These are phyloP conservation scores for Solanum peruvianum DNA, from an alignment of 257 asterid species.

Conservation along the genomic window DNA sequence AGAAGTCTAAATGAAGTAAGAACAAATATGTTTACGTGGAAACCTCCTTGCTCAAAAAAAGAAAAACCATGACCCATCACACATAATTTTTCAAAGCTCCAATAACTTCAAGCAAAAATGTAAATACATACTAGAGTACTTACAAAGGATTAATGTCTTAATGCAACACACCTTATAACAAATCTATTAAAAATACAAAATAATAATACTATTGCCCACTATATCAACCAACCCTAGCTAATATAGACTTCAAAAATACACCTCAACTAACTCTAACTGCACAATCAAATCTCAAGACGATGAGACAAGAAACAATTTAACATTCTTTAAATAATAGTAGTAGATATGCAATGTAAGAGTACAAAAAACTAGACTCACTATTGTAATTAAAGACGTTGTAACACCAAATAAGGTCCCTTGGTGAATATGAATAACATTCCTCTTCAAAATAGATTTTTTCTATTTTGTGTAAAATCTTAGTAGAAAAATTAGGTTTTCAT, in stretches of 20 bases:
- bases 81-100: not conserved
- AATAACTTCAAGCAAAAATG: not conserved
- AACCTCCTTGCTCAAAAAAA: no score
- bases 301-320: not conserved
- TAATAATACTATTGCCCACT: no score
- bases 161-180: not conserved
- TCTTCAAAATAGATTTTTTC: not conserved
- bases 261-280: no score
- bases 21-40: no score
- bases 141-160: no score
- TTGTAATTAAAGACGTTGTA: not conserved
- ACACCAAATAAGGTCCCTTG: not conserved
- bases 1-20: no score
- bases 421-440: not conserved
- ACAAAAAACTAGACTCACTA: not conserved
- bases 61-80: not conserved
- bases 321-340: not conserved
- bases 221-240: no score
- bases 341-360: not conserved
- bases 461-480: not conserved
- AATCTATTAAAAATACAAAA: no score
- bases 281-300: not conserved
- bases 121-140: no score
- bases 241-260: no score
- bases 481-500: no score